These are phyloP conservation scores for Podaxis sp. DNA, from an alignment of 768 basidiomycete species.

Conservation along the genomic window DNA sequence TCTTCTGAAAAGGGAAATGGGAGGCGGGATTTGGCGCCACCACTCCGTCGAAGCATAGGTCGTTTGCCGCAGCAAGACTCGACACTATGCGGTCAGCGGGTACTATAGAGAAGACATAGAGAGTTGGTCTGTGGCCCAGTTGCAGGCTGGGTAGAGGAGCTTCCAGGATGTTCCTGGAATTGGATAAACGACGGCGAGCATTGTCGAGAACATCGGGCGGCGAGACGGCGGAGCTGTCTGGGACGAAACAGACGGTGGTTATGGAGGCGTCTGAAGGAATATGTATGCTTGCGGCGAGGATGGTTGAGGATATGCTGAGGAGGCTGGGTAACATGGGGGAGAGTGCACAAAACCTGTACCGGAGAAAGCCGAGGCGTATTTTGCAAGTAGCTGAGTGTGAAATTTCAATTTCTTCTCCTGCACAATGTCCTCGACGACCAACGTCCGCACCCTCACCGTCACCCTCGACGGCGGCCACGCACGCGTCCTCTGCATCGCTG, in stretches of 20 bases:
- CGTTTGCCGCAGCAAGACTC: slow-evolving; percentile 24
- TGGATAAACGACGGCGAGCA: slow-evolving; percentile 49
- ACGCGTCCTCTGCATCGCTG: slow-evolving; percentile 92
- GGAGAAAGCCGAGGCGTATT: slow-evolving; percentile 22
- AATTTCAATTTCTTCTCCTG: slow-evolving; percentile 29
- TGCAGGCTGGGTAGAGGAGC: slow-evolving; percentile 53
- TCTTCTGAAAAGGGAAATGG: slow-evolving; percentile 9
- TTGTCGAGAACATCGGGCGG: slow-evolving; percentile 47
- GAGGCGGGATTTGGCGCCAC: slow-evolving; percentile 17
- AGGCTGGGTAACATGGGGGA: slow-evolving; percentile 4
- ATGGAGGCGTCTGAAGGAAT: slow-evolving; percentile 44
- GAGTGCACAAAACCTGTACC: slow-evolving; percentile 5
- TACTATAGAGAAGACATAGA: slow-evolving; percentile 60
- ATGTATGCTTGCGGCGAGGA: slow-evolving; percentile 28
- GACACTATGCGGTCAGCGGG: slow-evolving; percentile 18
- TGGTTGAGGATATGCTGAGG: background rate
- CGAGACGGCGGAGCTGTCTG: slow-evolving; percentile 20
- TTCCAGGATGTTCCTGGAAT: slow-evolving; percentile 40
- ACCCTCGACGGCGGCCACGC: slow-evolving; percentile 78
- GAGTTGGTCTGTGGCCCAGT: slow-evolving; percentile 38
- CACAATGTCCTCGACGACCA: slow-evolving; percentile 60
- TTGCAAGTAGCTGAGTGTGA: slow-evolving; percentile 12
- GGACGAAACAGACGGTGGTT: slow-evolving; percentile 41
- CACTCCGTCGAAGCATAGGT: slow-evolving; percentile 48
- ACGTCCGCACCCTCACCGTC: slow-evolving; percentile 76